Evolutionary conservation across 1,284 basidiomycete genomes (phyloP), one percentile per base, ranked within the genome.

Genomic region (Ceratobasidium papillatum): DNA sequence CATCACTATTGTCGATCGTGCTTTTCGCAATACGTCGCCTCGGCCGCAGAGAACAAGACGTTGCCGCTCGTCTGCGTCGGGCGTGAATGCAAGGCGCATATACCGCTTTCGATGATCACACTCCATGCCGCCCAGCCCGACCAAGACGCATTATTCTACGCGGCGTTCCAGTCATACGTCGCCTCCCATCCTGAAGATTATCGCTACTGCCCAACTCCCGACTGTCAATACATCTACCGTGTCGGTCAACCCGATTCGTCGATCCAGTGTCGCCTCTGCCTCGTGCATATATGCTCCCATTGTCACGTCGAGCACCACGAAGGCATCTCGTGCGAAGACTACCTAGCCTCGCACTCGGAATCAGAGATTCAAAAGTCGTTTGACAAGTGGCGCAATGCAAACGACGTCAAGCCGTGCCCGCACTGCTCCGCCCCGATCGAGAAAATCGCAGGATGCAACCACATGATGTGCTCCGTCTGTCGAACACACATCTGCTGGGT

Each of bases 401-500:
- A 90, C 78, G 87, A 89, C 77, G 90, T 91, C 75, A 91, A 92
- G 84, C 82, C 84, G 34, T 94, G 91, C 80, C 92, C 91, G 0
- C 85, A 85, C 0, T 93, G 91, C 83, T 86, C 86, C 73, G 85
- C 86, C 1, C 84, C 85, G 5, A 93, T 93, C 78, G 90, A 93
- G 81, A 87, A 88, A 54, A 83, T 82, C 38, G 90, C 89, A 76
- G 91, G 91, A 0, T 93, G 91, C 81, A 90, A 93, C 81, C 92
- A 93, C 79, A 88, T 93, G 85, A 89, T 86, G 36, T 93, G 91
- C 80, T 84, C 84, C 0, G 84, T 86, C 36, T 93, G 91, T 80
- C 85, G 87, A 77, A 88, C 89, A 0, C 91, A 93, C 79, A 90
- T 89, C 1, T 93, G 91, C 76, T 93, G 92, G 92, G 87, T 87